Evolutionary conservation across 805 yeast genomes (phyloP).

Genomic region (Pichia pseudocactophila): DNA sequence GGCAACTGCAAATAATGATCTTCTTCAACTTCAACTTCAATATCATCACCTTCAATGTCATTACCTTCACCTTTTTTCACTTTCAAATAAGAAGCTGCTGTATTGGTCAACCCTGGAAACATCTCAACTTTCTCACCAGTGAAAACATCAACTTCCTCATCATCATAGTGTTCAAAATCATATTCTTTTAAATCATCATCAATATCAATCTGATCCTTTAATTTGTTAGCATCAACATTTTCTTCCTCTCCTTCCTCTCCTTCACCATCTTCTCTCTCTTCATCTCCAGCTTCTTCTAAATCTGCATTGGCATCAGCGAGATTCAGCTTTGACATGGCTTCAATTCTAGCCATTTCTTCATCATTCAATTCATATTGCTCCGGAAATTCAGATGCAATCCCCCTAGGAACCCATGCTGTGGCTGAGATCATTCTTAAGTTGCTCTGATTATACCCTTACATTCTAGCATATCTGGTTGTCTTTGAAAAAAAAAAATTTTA

Average conservation of each 20-base stretch:
- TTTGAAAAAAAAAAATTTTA: too few species aligned
- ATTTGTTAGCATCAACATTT: slow-evolving; percentile 12
- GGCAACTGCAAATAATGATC: slow-evolving; percentile 62
- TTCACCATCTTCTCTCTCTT: slow-evolving; percentile 14
- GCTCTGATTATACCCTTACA: neutral
- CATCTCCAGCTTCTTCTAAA: slow-evolving; percentile 20
- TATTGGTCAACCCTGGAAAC: slow-evolving; percentile 61
- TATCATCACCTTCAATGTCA: slow-evolving; percentile 22
- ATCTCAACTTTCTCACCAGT: slow-evolving; percentile 50
- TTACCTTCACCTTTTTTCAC: slow-evolving; percentile 33
- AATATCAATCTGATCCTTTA: slow-evolving; percentile 47
- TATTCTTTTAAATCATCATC: slow-evolving; percentile 87
- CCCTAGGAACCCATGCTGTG: slow-evolving; percentile 93
- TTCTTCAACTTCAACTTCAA: slow-evolving; percentile 25
- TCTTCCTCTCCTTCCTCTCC: slow-evolving; percentile 17
- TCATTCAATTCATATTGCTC: slow-evolving; percentile 82
- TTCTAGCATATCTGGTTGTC: neutral
- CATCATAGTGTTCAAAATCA: slow-evolving; percentile 78
- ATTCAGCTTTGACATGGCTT: slow-evolving; percentile 75
- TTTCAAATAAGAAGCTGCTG: slow-evolving; percentile 48
- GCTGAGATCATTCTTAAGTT: slow-evolving; percentile 67
- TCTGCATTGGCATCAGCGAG: slow-evolving; percentile 57
- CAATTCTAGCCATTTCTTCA: slow-evolving; percentile 85
- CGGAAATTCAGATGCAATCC: slow-evolving; percentile 89
- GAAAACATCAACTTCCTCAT: slow-evolving; percentile 42